These are phyloP conservation scores for Colletotrichum liriopes DNA, from an alignment of 2,329 filamentous ascomycete species.

Conservation along the genomic window DNA sequence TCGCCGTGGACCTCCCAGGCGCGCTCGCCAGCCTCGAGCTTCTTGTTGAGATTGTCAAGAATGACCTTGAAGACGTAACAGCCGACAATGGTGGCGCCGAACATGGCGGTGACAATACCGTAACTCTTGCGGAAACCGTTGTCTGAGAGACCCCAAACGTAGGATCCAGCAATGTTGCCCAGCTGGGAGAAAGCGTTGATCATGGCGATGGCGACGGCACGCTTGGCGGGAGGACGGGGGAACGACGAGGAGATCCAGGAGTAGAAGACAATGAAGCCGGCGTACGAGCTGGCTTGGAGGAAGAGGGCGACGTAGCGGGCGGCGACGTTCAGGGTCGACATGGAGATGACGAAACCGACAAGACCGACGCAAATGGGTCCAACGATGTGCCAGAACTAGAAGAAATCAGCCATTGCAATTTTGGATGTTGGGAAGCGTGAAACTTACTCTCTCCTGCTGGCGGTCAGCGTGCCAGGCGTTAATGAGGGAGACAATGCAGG, in stretches of 20 bases:
- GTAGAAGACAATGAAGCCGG: conserved; percentile 69
- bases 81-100: conserved; percentile 70
- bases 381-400: conserved; percentile 71
- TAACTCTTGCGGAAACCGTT: conserved; percentile 77
- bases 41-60: conserved; percentile 62
- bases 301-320: conserved; percentile 74
- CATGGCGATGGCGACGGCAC: conserved; percentile 73
- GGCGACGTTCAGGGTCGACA: conserved; percentile 69
- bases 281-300: conserved; percentile 71
- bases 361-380: conserved; percentile 68
- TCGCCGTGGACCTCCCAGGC: conserved; percentile 55
- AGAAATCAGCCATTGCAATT: not conserved
- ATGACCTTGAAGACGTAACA: conserved; percentile 65
- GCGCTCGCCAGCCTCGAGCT: conserved; percentile 61
- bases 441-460: conserved; percentile 66
- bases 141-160: conserved; percentile 73
- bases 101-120: conserved; percentile 77
- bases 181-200: conserved; percentile 73
- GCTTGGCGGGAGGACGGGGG: conserved; percentile 73
- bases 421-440: not conserved
- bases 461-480: conserved; percentile 71
- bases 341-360: conserved; percentile 72
- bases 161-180: conserved; percentile 73
- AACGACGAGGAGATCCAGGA: conserved; percentile 72
- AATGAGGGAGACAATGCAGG: conserved; percentile 69